Evolutionary conservation across 176 grass and related monocot species (phyloP), one percentile per base, ranked within the genome.

Genomic region (Oryza punctata): DNA sequence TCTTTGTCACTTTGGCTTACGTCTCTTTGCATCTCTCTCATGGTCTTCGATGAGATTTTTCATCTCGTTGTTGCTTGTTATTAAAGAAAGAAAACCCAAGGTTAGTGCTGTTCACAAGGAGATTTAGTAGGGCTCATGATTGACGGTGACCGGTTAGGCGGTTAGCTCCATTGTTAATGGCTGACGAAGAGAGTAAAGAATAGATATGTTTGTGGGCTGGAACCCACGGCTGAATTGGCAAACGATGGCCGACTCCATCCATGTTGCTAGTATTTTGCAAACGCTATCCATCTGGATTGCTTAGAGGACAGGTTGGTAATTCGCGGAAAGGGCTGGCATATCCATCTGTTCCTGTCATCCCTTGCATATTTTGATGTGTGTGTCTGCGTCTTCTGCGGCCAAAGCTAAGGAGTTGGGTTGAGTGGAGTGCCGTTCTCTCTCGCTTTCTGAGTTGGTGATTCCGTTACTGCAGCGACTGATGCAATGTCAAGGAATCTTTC

Each of bases 241-340:
- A 37, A 49, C 28, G 3, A 37, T 38, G 41, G 41, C 9, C 25
- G 63, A 26, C 35, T 70, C 61, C 78, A 44, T 70, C 63, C 78
- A 44, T 81, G 47, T 32, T 73, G 72, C n/a, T 26, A 41, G 40
- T 41, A 69, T 69, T 81, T 81, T 84, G 72, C 81, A 50, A 86
- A 61, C 78, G 32, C 65, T 67, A 81, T 91, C 88, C 85, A 81
- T 87, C 86, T 85, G 73, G 85, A 76, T 84, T 77, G 52, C 45
- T 86, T 70, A 29, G 3, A 72, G 79, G 76, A 84, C 88, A 92
- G 71, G 40, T 59, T 72, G 83, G 76, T 90, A 71, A 87, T 82
- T 83, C 45, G 77, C 44, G 16, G n/a, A 24, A 75, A 78, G 82
- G 28, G 66, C 23, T 65, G 57, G 25, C 86, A 54, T 57, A 63